Evolutionary conservation across 768 basidiomycete species (phyloP).

Genomic region (Mycena venus): DNA sequence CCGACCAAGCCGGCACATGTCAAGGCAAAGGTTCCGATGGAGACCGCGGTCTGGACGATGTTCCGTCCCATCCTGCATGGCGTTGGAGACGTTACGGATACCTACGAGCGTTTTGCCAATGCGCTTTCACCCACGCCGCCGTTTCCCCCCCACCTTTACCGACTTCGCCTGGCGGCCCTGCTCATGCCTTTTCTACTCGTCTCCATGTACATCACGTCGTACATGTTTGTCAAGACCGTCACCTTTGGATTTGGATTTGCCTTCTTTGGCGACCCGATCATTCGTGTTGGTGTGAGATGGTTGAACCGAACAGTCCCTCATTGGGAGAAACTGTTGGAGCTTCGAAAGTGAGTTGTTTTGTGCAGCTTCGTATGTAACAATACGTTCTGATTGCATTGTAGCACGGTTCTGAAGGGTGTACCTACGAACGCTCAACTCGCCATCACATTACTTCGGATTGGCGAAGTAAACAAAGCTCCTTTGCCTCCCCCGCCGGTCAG

Average conservation of each 20-base stretch:
- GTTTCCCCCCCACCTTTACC: conserved; percentile 43
- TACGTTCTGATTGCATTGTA: conserved; percentile 28
- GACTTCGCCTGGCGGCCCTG: conserved; percentile 45
- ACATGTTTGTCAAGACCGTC: conserved; percentile 43
- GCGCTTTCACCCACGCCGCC: conserved; percentile 54
- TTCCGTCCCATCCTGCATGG: conserved; percentile 18
- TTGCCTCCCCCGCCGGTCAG: too few species aligned
- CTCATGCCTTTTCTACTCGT: conserved; percentile 44
- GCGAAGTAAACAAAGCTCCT: too few species aligned
- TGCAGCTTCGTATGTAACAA: conserved; percentile 6
- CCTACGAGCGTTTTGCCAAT: conserved; percentile 34
- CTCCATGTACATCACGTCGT: conserved; percentile 43
- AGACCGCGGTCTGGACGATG: conserved; percentile 12
- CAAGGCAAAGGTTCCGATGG: conserved; percentile 18
- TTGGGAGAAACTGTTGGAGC: conserved; percentile 52
- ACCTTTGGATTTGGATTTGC: conserved; percentile 50
- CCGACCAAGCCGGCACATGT: not conserved
- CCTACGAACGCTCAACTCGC: conserved; percentile 61
- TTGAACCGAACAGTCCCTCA: conserved; percentile 48
- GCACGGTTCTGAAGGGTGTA: conserved; percentile 53
- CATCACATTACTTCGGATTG: too few species aligned
- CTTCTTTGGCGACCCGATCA: conserved; percentile 57
- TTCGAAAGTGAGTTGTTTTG: conserved; percentile 48
- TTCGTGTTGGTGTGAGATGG: conserved; percentile 40
- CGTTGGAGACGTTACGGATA: conserved; percentile 14